Base-by-base conservation (phyloP, 352 stramenopile genomes). In the Phytopythium chamaehyphon region DNA sequence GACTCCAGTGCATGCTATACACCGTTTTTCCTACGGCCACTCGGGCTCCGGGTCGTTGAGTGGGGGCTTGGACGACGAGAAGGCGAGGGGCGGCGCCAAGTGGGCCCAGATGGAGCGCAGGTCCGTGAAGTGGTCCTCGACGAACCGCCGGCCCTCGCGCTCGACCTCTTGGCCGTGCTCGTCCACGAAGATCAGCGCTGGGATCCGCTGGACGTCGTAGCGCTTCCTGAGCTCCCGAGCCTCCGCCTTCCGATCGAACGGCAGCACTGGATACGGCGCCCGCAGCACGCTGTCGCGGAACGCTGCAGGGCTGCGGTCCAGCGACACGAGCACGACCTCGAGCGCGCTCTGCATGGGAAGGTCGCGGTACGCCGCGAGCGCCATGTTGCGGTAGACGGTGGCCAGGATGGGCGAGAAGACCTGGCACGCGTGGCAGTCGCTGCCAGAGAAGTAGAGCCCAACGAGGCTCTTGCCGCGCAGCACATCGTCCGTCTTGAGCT, bases 151-250 rank as follows among this genome's bases (percentile, higher is more conserved):
- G n/a, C 76, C 76, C 19, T 88, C 73, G 50, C 73, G 69, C 64
- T 82, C 73, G 50, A 88, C 58, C 22, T 78, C 71, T 33, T 82
- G 71, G 49, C 76, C 76, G 50, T 82, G 66, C 23, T 71, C 60
- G 53, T 87, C 69, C 47, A 87, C 71, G 35, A 87, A 87, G 42
- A 87, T 75, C 52, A 87, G 76, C 43, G 71, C 70, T 54, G 76
- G 76, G 53, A 87, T 85, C 47, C 64, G 83, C 66, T 83, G 83
- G 19, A 85, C 71, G 31, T 87, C 71, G 62, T 87, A 85, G 52
- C 71, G 70, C 54, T 81, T 81, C 69, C 76, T 78, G 24, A 87
- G 51, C 40, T 83, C 71, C 54, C 81, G 72, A 23, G 75, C 71
- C 21, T 71, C 55, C 16, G 83, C 69, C 19, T 67, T 73, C 9